Conservation (phyloP, 768 basidiomycete species). For the Pulveroboletus frians region DNA sequence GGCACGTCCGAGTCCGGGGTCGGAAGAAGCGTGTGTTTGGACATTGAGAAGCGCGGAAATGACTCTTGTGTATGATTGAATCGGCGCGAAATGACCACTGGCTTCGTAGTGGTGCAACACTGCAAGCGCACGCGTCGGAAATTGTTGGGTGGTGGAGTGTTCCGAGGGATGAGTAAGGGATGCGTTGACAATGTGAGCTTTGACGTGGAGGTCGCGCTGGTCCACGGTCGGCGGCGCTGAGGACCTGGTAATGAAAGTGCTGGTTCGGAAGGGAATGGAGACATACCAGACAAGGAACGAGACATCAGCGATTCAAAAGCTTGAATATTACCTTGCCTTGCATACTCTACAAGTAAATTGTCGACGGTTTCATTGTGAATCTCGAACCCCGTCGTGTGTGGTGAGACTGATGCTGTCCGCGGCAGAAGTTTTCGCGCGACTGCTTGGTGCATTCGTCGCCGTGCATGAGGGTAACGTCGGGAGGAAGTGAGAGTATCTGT, state of each 20-base stretch:
- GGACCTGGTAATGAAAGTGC: conserved; percentile 8
- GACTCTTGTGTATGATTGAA: conserved; percentile 66
- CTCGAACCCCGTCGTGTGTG: not conserved
- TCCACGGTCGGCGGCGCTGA: conserved; percentile 40
- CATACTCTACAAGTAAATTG: conserved; percentile 45
- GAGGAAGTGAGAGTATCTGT: not conserved
- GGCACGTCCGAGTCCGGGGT: no score
- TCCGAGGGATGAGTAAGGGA: conserved; percentile 19
- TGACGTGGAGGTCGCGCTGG: conserved; percentile 71
- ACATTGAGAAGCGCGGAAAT: conserved; percentile 55
- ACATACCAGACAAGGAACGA: conserved; percentile 41
- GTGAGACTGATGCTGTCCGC: not conserved
- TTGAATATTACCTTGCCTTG: conserved; percentile 39
- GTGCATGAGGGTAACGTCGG: conserved; percentile 3
- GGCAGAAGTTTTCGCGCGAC: not conserved
- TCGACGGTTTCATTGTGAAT: conserved; percentile 39
- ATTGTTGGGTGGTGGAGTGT: conserved; percentile 25
- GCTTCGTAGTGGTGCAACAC: conserved; percentile 72
- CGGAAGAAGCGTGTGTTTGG: conserved; percentile 28
- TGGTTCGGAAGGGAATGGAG: not conserved
- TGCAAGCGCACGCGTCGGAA: conserved; percentile 60
- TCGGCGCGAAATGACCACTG: conserved; percentile 56
- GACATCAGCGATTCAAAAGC: conserved; percentile 44
- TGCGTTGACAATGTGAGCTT: conserved; percentile 45
- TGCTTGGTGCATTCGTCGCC: conserved; percentile 21